Evolutionary conservation across 106 monocot genomes (phyloP).

Genomic region (Platanthera guangdongensis): DNA sequence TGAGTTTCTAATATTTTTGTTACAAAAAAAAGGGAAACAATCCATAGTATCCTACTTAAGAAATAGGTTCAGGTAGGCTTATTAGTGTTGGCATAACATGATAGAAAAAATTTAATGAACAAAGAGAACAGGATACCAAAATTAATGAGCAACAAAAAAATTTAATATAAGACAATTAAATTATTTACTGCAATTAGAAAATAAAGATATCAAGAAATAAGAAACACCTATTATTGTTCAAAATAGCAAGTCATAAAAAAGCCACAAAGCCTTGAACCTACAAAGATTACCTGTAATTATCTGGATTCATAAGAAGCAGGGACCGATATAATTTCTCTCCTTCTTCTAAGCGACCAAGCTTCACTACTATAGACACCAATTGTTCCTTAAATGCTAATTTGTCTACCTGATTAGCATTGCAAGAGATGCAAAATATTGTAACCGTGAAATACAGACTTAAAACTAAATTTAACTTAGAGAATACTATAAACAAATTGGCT

Average conservation of each 20-base stretch:
- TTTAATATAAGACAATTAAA: background rate
- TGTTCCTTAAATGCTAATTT: conserved; percentile 81
- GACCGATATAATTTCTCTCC: conserved; percentile 77
- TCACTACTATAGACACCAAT: conserved; percentile 67
- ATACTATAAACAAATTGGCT: background rate
- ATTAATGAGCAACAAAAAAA: background rate
- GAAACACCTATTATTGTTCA: background rate
- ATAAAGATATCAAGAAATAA: background rate
- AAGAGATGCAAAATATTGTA: background rate
- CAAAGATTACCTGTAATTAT: conserved; percentile 75
- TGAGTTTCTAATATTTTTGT: no score
- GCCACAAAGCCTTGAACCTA: background rate
- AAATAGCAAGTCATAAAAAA: background rate
- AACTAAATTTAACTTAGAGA: background rate
- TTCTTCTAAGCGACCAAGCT: conserved; percentile 59
- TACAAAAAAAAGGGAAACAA: no score
- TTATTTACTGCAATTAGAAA: background rate
- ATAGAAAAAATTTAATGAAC: background rate
- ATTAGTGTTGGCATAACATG: background rate
- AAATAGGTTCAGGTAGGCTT: no score
- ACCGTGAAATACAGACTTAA: background rate
- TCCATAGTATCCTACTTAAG: no score
- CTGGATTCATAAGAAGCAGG: conserved; percentile 88
- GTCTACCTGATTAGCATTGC: conserved; percentile 54
- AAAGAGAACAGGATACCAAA: background rate